Percentiles rank a stretch among this genome's conserved stretches.
phyloP scores from a whole-genome alignment of 805 yeast genomes.

The Danielozyma ontarioensis region DNA sequence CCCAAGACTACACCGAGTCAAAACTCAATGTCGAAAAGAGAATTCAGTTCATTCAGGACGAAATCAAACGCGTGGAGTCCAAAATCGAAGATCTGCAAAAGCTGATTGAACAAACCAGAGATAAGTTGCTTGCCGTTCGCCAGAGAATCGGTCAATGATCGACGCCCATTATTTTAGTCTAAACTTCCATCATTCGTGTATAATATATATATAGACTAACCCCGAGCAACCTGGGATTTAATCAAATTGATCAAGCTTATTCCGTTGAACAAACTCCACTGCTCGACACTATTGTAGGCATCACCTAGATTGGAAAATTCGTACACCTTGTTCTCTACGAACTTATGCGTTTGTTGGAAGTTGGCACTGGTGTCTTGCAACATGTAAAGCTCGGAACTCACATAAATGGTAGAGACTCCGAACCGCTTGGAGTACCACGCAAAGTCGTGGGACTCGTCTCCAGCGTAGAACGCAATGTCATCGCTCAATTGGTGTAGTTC shows the following conservation, averaged over 20 bases:
- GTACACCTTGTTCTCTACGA: slow-evolving; percentile 56
- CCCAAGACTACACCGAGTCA: slow-evolving; percentile 84
- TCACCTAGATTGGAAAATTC: slow-evolving; percentile 52
- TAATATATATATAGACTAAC: slow-evolving; percentile 27
- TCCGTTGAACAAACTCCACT: slow-evolving; percentile 71
- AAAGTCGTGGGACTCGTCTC: slow-evolving; percentile 74
- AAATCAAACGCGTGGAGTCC: slow-evolving; percentile 69
- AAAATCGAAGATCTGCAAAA: slow-evolving; percentile 46
- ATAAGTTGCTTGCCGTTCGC: slow-evolving; percentile 45
- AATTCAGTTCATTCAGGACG: slow-evolving; percentile 77
- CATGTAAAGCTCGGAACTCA: slow-evolving; percentile 75
- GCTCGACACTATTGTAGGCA: slow-evolving; percentile 60
- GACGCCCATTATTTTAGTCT: neutral
- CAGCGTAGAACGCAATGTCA: slow-evolving; percentile 76
- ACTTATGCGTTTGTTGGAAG: slow-evolving; percentile 53
- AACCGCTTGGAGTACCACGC: slow-evolving; percentile 92
- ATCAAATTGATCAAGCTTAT: slow-evolving; percentile 61
- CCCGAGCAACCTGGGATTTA: slow-evolving; percentile 64
- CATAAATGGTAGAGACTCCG: slow-evolving; percentile 63
- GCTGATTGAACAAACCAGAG: slow-evolving; percentile 57
- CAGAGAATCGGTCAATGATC: slow-evolving; percentile 15
- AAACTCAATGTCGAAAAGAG: slow-evolving; percentile 80
- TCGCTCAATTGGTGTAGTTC: slow-evolving; percentile 76
- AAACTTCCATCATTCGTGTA: too few species aligned
- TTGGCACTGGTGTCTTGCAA: slow-evolving; percentile 60